Evolutionary conservation across 345 rosid species (phyloP).

Genomic region (Arabidopsis suecica): DNA sequence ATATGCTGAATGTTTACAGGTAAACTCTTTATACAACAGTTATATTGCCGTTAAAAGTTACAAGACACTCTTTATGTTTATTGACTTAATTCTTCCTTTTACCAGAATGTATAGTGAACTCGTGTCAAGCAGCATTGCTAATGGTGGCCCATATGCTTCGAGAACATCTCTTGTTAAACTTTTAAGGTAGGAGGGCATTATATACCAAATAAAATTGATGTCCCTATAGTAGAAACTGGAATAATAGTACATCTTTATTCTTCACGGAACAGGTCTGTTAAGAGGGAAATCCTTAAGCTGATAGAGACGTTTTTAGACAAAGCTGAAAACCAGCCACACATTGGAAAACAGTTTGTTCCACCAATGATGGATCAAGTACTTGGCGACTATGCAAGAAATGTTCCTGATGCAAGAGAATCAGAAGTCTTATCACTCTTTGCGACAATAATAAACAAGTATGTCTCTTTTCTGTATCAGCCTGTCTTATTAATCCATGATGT

Average conservation of each 20-base stretch:
- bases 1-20: slow-evolving; percentile 98
- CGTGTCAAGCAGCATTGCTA: slow-evolving; percentile 87
- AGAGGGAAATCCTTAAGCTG: slow-evolving; percentile 93
- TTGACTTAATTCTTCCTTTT: slow-evolving; percentile 21
- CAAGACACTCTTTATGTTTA: neutral
- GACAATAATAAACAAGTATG: slow-evolving; percentile 94
- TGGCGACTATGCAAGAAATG: slow-evolving; percentile 95
- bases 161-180: slow-evolving; percentile 93
- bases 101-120: slow-evolving; percentile 99
- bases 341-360: slow-evolving; percentile 95
- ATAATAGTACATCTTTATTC: slow-evolving; percentile 26
- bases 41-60: neutral
- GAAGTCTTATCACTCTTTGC: slow-evolving; percentile 97
- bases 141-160: slow-evolving; percentile 92
- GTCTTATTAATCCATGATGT: slow-evolving; percentile 1
- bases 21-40: slow-evolving; percentile 36
- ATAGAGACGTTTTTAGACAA: slow-evolving; percentile 96
- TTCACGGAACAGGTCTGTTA: slow-evolving; percentile 76
- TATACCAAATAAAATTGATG: slow-evolving; percentile 10
- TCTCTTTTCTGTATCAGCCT: slow-evolving; percentile 20
- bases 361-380: slow-evolving; percentile 99
- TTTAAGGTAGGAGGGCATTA: slow-evolving; percentile 59
- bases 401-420: slow-evolving; percentile 98
- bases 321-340: slow-evolving; percentile 95
- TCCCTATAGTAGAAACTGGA: slow-evolving; percentile 8